These are phyloP conservation scores for Teratosphaeria destructans DNA, from an alignment of 2,329 filamentous ascomycete species.

Conservation along the genomic window DNA sequence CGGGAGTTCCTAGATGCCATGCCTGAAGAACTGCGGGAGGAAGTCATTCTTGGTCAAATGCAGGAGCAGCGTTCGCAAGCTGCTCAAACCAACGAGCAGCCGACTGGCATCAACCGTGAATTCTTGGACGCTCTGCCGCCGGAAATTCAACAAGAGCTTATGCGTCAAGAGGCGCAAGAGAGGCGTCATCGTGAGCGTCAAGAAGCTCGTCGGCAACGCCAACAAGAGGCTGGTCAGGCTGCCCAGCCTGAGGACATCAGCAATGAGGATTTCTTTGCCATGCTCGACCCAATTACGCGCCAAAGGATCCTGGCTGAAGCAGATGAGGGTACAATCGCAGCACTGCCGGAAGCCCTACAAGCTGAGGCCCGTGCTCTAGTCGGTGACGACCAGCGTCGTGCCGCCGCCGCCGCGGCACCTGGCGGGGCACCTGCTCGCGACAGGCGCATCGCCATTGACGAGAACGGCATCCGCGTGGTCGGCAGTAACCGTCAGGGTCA, in stretches of 20 bases:
- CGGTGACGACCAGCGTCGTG: slow-evolving; percentile 31
- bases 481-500: slow-evolving; percentile 21
- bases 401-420: slow-evolving; percentile 4
- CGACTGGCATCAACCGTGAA: slow-evolving; percentile 78
- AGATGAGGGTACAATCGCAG: slow-evolving; percentile 75
- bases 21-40: slow-evolving; percentile 92
- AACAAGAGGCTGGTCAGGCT: slow-evolving; percentile 32
- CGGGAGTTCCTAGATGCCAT: slow-evolving; percentile 89
- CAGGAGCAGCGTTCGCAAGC: slow-evolving; percentile 73
- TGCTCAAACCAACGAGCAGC: slow-evolving; percentile 58
- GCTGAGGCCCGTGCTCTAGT: slow-evolving; percentile 71
- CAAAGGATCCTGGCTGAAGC: slow-evolving; percentile 85
- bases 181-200: slow-evolving; percentile 81
- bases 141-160: slow-evolving; percentile 80
- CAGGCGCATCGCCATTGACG: not conserved
- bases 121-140: slow-evolving; percentile 88
- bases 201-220: slow-evolving; percentile 57
- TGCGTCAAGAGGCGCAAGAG: slow-evolving; percentile 82
- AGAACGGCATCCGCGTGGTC: slow-evolving; percentile 7
- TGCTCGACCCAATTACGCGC: slow-evolving; percentile 72
- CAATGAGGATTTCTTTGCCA: slow-evolving; percentile 81
- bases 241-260: slow-evolving; percentile 72
- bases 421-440: not conserved
- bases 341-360: slow-evolving; percentile 74
- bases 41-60: slow-evolving; percentile 86